Evolutionary conservation across 371 early-diverging fungal species (phyloP).

Genomic region (Circinella minor): DNA sequence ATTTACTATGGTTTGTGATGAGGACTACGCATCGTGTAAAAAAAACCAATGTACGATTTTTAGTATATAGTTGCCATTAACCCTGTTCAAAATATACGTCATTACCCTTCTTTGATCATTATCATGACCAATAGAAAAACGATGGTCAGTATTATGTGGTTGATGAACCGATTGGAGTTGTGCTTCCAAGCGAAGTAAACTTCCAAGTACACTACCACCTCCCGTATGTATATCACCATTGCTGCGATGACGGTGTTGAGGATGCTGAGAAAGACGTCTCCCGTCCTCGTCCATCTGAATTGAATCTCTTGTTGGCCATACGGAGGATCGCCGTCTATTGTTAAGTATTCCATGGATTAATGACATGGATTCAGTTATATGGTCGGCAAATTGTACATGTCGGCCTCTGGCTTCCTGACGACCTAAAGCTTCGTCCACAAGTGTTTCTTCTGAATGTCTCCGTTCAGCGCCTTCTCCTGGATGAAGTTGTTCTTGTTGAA

Average conservation of each 20-base stretch:
- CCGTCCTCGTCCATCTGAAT: not conserved
- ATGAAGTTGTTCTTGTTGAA: no score
- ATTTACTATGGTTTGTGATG: not conserved
- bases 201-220: slow-evolving; percentile 42
- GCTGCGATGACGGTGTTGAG: no score
- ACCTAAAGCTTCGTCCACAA: slow-evolving; percentile 1
- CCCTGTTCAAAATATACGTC: no score
- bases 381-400: slow-evolving; percentile 7
- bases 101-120: slow-evolving; percentile 12
- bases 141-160: not conserved
- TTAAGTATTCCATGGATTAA: slow-evolving; percentile 7
- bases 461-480: not conserved
- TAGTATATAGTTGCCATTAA: not conserved
- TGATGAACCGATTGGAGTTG: slow-evolving; percentile 11
- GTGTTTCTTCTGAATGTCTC: not conserved
- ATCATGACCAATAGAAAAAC: not conserved
- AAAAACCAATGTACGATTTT: not conserved
- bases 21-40: not conserved
- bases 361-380: slow-evolving; percentile 4
- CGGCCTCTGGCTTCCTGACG: slow-evolving; percentile 3
- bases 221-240: not conserved
- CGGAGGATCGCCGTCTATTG: not conserved
- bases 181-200: slow-evolving; percentile 46
- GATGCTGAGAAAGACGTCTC: not conserved
- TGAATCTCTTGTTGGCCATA: not conserved